Percentiles rank a stretch among this genome's conserved stretches.
Conservation (phyloP, 2,329 filamentous ascomycete genomes). For the Diatrype stigma region DNA sequence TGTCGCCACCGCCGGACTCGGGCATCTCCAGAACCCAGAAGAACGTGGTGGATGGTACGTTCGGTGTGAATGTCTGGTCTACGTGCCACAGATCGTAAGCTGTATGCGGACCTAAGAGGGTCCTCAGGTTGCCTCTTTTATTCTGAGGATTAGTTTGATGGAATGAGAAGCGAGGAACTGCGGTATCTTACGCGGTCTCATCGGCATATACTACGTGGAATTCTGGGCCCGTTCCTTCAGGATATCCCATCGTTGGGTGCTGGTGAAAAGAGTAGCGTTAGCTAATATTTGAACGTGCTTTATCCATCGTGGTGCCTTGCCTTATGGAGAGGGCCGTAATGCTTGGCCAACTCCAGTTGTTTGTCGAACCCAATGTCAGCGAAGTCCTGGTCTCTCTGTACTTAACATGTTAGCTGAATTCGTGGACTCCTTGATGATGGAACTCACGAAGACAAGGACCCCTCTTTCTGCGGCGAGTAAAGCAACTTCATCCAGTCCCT, state of each 20-base stretch:
- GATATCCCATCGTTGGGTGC: constrained; percentile 29
- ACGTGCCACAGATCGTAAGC: constrained; percentile 30
- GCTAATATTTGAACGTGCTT: background rate
- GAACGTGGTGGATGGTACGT: constrained; percentile 28
- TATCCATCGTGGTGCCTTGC: background rate
- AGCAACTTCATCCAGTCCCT: constrained; percentile 26
- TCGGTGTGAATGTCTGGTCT: constrained; percentile 30
- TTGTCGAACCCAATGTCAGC: constrained; percentile 28
- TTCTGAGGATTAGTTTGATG: background rate
- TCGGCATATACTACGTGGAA: constrained; percentile 31
- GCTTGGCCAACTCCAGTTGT: constrained; percentile 23
- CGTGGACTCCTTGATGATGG: background rate
- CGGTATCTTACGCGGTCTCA: constrained; percentile 21
- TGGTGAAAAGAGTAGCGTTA: background rate
- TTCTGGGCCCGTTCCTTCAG: constrained; percentile 25
- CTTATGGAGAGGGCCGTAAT: constrained; percentile 28
- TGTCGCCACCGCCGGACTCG: constrained; percentile 22
- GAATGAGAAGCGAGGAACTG: background rate
- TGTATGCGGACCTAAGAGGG: constrained; percentile 20
- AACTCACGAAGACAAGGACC: constrained; percentile 26
- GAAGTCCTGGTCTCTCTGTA: constrained; percentile 28
- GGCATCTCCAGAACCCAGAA: constrained; percentile 30
- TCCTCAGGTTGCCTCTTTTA: constrained; percentile 23
- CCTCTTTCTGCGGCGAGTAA: constrained; percentile 27
- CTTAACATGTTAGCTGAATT: background rate